Percentiles rank a stretch among this genome's conserved stretches.
phyloP scores from a whole-genome alignment of 2,329 filamentous ascomycete genomes.

The Ramularia endophylla region DNA sequence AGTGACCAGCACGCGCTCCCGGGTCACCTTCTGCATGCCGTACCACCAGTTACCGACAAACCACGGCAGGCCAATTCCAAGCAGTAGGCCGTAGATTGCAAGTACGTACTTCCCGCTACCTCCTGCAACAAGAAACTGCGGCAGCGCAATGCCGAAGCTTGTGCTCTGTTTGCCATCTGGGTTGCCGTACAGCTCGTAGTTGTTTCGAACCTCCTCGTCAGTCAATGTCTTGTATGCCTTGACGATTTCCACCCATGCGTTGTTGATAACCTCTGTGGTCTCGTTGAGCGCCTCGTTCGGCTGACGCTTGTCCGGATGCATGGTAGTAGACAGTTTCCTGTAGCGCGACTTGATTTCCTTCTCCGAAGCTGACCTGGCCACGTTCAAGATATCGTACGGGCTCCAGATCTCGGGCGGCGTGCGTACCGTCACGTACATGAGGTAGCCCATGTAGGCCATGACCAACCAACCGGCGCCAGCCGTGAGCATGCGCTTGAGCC shows the following conservation, averaged over 20 bases:
- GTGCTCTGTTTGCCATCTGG: slow-evolving; percentile 98
- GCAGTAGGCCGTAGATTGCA: slow-evolving; percentile 77
- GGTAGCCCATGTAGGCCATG: slow-evolving; percentile 86
- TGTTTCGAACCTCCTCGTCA: slow-evolving; percentile 94
- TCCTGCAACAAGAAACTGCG: slow-evolving; percentile 85
- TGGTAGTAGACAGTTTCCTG: slow-evolving; percentile 75
- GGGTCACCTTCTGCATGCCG: slow-evolving; percentile 85
- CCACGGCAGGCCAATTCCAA: slow-evolving; percentile 88
- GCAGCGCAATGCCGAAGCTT: slow-evolving; percentile 94
- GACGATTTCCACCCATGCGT: slow-evolving; percentile 86
- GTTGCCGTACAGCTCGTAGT: slow-evolving; percentile 92
- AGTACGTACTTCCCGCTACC: slow-evolving; percentile 95
- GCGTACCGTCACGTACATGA: slow-evolving; percentile 73
- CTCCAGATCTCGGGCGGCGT: slow-evolving; percentile 80
- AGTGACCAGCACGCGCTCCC: slow-evolving; percentile 87
- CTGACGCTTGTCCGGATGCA: slow-evolving; percentile 87
- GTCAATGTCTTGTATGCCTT: slow-evolving; percentile 98
- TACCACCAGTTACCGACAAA: slow-evolving; percentile 99
- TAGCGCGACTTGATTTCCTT: slow-evolving; percentile 91
- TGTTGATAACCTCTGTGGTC: slow-evolving; percentile 76
- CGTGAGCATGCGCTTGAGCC: slow-evolving; percentile 74
- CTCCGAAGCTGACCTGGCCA: slow-evolving; percentile 76
- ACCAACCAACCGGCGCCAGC: slow-evolving; percentile 72
- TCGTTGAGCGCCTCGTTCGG: slow-evolving; percentile 83
- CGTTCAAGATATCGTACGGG: slow-evolving; percentile 87